A percentile compares a stretch with the other conserved stretches of the same genome.
Evolutionary conservation across 2,329 filamentous ascomycete genomes (phyloP).

Genomic region (Aspergillus cejpii): DNA sequence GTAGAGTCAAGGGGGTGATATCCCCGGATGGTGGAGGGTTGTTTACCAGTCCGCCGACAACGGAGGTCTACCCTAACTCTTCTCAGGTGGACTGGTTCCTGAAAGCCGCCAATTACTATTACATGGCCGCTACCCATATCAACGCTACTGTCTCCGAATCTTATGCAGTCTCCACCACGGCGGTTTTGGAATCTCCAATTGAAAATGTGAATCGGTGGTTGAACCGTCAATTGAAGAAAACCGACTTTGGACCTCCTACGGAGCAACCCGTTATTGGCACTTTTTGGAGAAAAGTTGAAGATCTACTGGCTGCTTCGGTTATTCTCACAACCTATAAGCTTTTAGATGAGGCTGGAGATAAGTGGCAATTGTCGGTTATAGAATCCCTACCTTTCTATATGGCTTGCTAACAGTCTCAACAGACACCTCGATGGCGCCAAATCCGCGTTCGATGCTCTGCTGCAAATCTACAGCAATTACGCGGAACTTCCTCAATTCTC

Average conservation of each 20-base stretch:
- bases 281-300: constrained; percentile 46
- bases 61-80: constrained; percentile 47
- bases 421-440: constrained; percentile 56
- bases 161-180: constrained; percentile 27
- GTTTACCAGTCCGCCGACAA: constrained; percentile 41
- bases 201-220: constrained; percentile 25
- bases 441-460: constrained; percentile 46
- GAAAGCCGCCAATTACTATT: constrained; percentile 56
- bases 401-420: constrained; percentile 4
- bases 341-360: constrained; percentile 53
- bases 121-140: constrained; percentile 50
- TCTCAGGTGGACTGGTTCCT: constrained; percentile 52
- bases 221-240: constrained; percentile 13
- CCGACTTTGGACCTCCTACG: background rate
- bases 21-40: constrained; percentile 17
- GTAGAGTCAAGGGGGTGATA: constrained; percentile 27
- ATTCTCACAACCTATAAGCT: constrained; percentile 59
- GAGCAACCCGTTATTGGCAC: constrained; percentile 10
- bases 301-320: constrained; percentile 54
- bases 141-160: constrained; percentile 33
- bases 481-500: constrained; percentile 32
- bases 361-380: constrained; percentile 47
- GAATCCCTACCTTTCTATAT: background rate
- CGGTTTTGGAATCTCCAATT: constrained; percentile 27
- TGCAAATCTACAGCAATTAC: constrained; percentile 26